These are phyloP conservation scores for Teunomyces cretensis DNA, from an alignment of 805 yeast genomes.

Conservation along the genomic window DNA sequence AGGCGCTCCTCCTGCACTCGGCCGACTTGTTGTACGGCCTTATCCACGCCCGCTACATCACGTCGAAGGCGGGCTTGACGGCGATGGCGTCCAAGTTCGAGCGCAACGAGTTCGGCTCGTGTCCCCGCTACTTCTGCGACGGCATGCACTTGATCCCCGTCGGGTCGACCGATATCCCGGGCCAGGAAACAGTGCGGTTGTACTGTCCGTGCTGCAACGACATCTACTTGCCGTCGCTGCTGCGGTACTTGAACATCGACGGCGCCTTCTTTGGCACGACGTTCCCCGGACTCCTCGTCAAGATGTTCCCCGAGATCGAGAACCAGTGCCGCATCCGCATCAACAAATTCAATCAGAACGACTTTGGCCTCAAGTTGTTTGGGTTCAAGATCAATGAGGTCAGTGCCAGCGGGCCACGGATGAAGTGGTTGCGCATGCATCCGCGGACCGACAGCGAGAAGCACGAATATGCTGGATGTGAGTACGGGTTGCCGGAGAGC, in stretches of 20 bases:
- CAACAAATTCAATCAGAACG: constrained; percentile 47
- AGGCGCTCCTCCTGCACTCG: constrained; percentile 78
- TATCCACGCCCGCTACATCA: constrained; percentile 88
- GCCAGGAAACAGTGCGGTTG: constrained; percentile 85
- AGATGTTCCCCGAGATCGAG: constrained; percentile 89
- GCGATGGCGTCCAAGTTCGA: constrained; percentile 94
- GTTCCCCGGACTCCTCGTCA: constrained; percentile 88
- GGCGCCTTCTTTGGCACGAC: constrained; percentile 98
- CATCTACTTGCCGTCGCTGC: constrained; percentile 80
- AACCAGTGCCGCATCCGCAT: constrained; percentile 63
- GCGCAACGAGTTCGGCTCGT: constrained; percentile 82
- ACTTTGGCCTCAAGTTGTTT: constrained; percentile 73
- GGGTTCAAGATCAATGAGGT: constrained; percentile 81
- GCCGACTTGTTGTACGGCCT: constrained; percentile 93
- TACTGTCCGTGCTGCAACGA: constrained; percentile 96
- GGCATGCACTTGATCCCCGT: constrained; percentile 89
- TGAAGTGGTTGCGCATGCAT: constrained; percentile 87
- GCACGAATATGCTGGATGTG: constrained; percentile 63
- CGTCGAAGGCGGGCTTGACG: constrained; percentile 85
- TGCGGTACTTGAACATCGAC: constrained; percentile 85
- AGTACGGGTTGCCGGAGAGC: constrained; percentile 51
- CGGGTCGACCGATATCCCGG: constrained; percentile 88
- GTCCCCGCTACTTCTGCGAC: constrained; percentile 88
- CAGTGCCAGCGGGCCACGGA: constrained; percentile 84
- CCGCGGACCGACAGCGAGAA: constrained; percentile 65